These are phyloP conservation scores for Cyclanthera cordifolia DNA, from an alignment of 306 rosid species.

Conservation along the genomic window DNA sequence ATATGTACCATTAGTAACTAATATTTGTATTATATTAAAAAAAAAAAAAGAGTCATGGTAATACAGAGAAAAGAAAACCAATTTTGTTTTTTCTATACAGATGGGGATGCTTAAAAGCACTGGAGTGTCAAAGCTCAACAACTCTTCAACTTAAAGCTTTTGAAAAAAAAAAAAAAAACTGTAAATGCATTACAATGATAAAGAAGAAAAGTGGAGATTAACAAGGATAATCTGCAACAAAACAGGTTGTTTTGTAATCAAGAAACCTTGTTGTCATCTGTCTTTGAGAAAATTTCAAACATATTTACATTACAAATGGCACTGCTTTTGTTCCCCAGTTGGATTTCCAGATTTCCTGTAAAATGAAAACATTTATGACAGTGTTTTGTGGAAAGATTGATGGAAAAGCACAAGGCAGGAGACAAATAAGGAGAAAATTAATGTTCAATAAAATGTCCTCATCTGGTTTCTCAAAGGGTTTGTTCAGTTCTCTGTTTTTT, in stretches of 20 bases:
- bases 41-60: no score
- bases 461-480: no score
- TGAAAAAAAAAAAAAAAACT: neutral
- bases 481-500: no score
- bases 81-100: neutral
- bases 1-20: no score
- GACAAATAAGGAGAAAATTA: no score
- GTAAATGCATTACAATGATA: neutral
- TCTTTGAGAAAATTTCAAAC: neutral
- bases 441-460: no score
- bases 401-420: neutral
- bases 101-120: neutral
- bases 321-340: neutral
- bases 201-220: neutral
- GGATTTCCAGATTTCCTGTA: slow-evolving; percentile 2
- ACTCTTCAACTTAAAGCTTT: slow-evolving; percentile 7
- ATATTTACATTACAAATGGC: neutral
- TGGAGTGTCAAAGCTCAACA: slow-evolving; percentile 1
- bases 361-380: neutral
- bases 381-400: neutral
- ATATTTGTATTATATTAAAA: no score
- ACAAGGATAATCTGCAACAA: slow-evolving; percentile 7
- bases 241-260: slow-evolving; percentile 1
- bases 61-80: no score
- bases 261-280: slow-evolving; percentile 1